Base-by-base conservation (phyloP, 192 early-diverging fungal species). In the Linderina pennispora region DNA sequence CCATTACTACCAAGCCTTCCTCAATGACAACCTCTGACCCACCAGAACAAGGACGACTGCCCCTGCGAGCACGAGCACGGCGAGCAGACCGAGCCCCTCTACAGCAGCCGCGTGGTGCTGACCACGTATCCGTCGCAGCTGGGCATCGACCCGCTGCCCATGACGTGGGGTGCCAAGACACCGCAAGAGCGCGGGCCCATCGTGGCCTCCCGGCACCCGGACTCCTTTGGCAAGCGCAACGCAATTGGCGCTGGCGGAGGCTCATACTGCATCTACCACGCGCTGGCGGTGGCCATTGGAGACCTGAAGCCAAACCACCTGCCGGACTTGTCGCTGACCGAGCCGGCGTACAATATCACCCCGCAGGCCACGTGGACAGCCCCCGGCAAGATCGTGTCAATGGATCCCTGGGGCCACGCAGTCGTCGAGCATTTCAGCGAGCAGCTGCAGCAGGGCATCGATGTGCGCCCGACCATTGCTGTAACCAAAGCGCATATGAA, bases 401-500 rank as follows among this genome's bases (percentile, higher is more conserved):
- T 97, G 56, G 93, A 97, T 58, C 91, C 93, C 23, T 97, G 83
- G 78, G 93, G 93, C 21, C 91, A 94, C 61, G 54, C 86, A 25
- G 79, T 81, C 2, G 78, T 78, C 35, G 61, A 80, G 21, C 73
- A 79, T 33, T 93, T 76, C 56, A 45, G 48, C 33, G 52, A 75
- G 4, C 58, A 89, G 32, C 66, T 90, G 23, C 71, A 84, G 5
- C 42, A 67, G 3, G 91, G 89, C 15, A 39, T 88, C 8, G 93
- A 97, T 52, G 59, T 97, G 6, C 81, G 91, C 22, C 93, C 93
- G 2, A 90, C 88, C 15, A 94, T 91, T 55, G 89, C 93, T 36
- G 84, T 93, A 37, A 97, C 93, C 17, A 79, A 84, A 53, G 93
- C 93, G n/a, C 93, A 97, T 46, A 97, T 97, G 87, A 85, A 87